A percentile compares a stretch with the other conserved stretches of the same genome.
These are phyloP conservation scores for Trichoderma koningiopsis DNA, from an alignment of 2,329 filamentous ascomycete species.

Conservation along the genomic window DNA sequence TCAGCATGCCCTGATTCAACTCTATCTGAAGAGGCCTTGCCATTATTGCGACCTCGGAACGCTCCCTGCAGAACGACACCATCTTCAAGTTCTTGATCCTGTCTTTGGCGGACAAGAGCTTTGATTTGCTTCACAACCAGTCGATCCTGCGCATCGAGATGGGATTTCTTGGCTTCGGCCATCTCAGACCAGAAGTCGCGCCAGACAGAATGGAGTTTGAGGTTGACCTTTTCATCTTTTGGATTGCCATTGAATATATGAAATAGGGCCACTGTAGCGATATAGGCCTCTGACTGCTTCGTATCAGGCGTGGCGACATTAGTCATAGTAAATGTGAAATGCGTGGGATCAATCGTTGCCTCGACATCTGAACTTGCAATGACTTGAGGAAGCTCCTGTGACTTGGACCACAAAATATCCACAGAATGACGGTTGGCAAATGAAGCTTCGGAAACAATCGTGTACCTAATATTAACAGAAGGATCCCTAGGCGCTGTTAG, in stretches of 20 bases:
- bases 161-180: slow-evolving; percentile 67
- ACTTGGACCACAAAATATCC: slow-evolving; percentile 76
- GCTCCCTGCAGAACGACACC: slow-evolving; percentile 76
- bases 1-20: slow-evolving; percentile 53
- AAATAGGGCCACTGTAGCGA: slow-evolving; percentile 81
- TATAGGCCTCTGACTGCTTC: slow-evolving; percentile 83
- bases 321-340: slow-evolving; percentile 72
- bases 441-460: slow-evolving; percentile 68
- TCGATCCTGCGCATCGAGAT: slow-evolving; percentile 71
- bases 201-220: slow-evolving; percentile 79
- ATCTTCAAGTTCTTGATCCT: slow-evolving; percentile 70
- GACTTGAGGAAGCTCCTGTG: slow-evolving; percentile 55
- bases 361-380: slow-evolving; percentile 46
- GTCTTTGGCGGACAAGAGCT: slow-evolving; percentile 66
- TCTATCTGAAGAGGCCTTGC: slow-evolving; percentile 51
- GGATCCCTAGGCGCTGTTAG: slow-evolving; percentile 57
- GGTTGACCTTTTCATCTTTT: slow-evolving; percentile 83
- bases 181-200: slow-evolving; percentile 85
- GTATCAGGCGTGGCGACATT: slow-evolving; percentile 71
- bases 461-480: slow-evolving; percentile 66
- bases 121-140: slow-evolving; percentile 68
- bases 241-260: slow-evolving; percentile 73
- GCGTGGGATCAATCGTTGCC: slow-evolving; percentile 49
- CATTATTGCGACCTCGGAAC: slow-evolving; percentile 63
- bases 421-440: slow-evolving; percentile 78